These are phyloP conservation scores for Inga laurina DNA, from an alignment of 306 rosid genomes.

Conservation along the genomic window DNA sequence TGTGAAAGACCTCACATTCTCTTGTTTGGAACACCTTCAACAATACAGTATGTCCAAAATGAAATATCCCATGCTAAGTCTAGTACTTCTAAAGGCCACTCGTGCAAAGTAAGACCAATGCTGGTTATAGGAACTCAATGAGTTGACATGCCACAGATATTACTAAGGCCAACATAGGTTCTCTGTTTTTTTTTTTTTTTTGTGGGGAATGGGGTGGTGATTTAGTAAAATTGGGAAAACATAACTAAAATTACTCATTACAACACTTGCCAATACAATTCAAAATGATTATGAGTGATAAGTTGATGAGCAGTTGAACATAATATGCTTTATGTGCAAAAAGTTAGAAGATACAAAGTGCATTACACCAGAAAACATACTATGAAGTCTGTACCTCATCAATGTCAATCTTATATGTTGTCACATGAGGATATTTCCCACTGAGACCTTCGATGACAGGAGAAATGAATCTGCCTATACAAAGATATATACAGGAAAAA, in stretches of 20 bases:
- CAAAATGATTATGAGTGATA: not conserved
- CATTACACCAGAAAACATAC: constrained; percentile 12
- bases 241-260: not conserved
- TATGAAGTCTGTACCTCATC: constrained; percentile 58
- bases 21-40: not conserved
- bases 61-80: not conserved
- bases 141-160: not conserved
- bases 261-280: not conserved
- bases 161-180: not conserved
- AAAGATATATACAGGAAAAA: constrained; percentile 29
- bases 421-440: constrained; percentile 67
- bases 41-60: not conserved
- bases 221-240: not conserved
- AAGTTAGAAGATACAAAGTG: not conserved
- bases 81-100: not conserved
- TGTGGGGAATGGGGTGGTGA: not conserved
- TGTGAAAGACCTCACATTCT: not conserved
- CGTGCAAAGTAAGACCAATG: not conserved
- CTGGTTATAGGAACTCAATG: not conserved
- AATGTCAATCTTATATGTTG: constrained; percentile 81
- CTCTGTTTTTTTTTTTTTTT: not conserved
- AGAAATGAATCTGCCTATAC: constrained; percentile 72
- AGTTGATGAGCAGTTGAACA: not conserved
- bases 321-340: not conserved
- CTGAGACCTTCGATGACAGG: constrained; percentile 68